phyloP scores from a whole-genome alignment of 257 asterid species.

The Gardenia jasminoides region DNA sequence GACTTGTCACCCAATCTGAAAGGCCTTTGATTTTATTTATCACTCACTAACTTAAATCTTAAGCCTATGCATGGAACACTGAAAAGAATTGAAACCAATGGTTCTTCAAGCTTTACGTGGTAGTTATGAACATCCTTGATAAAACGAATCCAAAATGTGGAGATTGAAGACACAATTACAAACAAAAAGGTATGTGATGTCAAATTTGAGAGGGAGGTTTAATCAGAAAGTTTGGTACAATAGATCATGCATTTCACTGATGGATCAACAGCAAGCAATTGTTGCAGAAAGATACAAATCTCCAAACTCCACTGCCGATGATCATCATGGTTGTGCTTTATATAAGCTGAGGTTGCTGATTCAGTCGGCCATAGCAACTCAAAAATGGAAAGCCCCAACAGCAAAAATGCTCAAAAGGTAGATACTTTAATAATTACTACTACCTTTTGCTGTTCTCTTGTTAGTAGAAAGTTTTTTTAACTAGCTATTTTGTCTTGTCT shows the following conservation, averaged over 20 bases:
- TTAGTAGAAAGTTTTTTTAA: neutral
- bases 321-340: conserved; percentile 7
- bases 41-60: conserved; percentile 14
- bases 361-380: conserved; percentile 4
- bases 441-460: neutral
- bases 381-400: conserved; percentile 30
- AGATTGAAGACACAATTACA: neutral
- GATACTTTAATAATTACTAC: neutral
- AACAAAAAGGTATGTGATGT: neutral
- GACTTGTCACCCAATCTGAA: conserved; percentile 22
- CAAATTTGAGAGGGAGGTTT: conserved; percentile 28
- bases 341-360: conserved; percentile 14
- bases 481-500: neutral
- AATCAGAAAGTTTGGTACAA: conserved; percentile 37
- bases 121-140: neutral
- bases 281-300: conserved; percentile 28
- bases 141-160: neutral
- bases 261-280: conserved; percentile 28
- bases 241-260: conserved; percentile 23
- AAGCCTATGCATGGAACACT: conserved; percentile 16
- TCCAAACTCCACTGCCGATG: conserved; percentile 23
- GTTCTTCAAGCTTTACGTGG: neutral
- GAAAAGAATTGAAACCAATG: neutral
- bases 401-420: conserved; percentile 27
- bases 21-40: neutral